A percentile compares a stretch with the other conserved stretches of the same genome.
These are phyloP conservation scores for Penicillium waksmanii DNA, from an alignment of 495 filamentous ascomycete genomes.

Conservation along the genomic window DNA sequence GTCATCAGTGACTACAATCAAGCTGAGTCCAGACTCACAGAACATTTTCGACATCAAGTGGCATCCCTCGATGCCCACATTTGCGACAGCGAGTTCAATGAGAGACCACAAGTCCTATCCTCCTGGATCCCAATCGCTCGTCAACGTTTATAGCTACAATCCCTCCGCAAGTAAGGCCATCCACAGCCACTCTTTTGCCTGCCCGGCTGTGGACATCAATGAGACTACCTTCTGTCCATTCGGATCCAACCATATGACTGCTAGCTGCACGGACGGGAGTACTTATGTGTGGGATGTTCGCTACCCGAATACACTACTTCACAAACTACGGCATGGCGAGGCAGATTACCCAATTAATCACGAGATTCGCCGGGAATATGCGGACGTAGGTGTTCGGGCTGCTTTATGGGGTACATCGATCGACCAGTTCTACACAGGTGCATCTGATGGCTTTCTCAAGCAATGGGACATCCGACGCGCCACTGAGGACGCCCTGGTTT, in stretches of 20 bases:
- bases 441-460: constrained; percentile 85
- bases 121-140: constrained; percentile 50
- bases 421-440: constrained; percentile 81
- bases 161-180: background rate
- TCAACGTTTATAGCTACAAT: constrained; percentile 51
- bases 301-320: constrained; percentile 54
- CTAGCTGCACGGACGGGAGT: constrained; percentile 81
- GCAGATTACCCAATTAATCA: constrained; percentile 66
- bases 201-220: constrained; percentile 84
- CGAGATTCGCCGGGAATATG: constrained; percentile 59
- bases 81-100: constrained; percentile 59
- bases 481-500: constrained; percentile 61
- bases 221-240: constrained; percentile 63
- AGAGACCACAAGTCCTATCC: constrained; percentile 9
- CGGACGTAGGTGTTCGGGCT: constrained; percentile 82
- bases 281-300: constrained; percentile 87
- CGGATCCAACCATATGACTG: constrained; percentile 66
- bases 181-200: constrained; percentile 54
- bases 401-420: constrained; percentile 73
- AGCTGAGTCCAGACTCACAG: constrained; percentile 55
- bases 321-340: constrained; percentile 68
- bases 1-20: constrained; percentile 48
- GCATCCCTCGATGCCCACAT: constrained; percentile 64
- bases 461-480: constrained; percentile 77
- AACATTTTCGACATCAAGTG: constrained; percentile 84